Percentiles rank a stretch among this genome's conserved stretches.
phyloP scores from a whole-genome alignment of 2,329 filamentous ascomycete species.

The Ophiocordyceps camponoti-floridani region DNA sequence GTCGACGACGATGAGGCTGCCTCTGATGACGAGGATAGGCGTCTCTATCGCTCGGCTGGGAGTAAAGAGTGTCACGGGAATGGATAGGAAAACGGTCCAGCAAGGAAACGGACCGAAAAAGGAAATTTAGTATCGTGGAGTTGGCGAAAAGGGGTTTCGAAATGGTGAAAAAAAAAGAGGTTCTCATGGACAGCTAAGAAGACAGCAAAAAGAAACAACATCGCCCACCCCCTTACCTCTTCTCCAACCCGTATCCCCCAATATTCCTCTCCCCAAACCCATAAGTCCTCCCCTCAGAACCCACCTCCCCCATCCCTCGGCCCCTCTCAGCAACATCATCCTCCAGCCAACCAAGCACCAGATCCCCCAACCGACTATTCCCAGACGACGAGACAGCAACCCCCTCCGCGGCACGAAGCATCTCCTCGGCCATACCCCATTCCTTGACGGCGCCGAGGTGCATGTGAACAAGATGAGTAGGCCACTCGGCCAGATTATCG shows the following conservation, averaged over 20 bases:
- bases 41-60: background rate
- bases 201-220: too few relatives aligned
- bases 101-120: too few relatives aligned
- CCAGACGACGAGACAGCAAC: conserved; percentile 25
- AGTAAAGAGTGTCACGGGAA: too few relatives aligned
- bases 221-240: conserved; percentile 7
- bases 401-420: conserved; percentile 35
- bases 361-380: conserved; percentile 70
- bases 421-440: conserved; percentile 57
- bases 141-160: too few relatives aligned
- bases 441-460: conserved; percentile 74
- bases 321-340: conserved; percentile 60
- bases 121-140: too few relatives aligned
- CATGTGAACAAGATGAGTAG: conserved; percentile 93
- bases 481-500: conserved; percentile 89
- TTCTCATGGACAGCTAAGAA: too few relatives aligned
- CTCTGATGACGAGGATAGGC: conserved; percentile 1
- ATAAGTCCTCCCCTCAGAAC: conserved; percentile 48
- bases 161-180: too few relatives aligned
- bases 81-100: too few relatives aligned
- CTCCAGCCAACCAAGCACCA: conserved; percentile 77
- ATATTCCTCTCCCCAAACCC: conserved; percentile 29
- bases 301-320: conserved; percentile 45
- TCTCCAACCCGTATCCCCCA: conserved; percentile 34
- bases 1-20: conserved; percentile 1